These are phyloP conservation scores for Fusarium acutatum DNA, from an alignment of 2,329 filamentous ascomycete genomes.

Conservation along the genomic window DNA sequence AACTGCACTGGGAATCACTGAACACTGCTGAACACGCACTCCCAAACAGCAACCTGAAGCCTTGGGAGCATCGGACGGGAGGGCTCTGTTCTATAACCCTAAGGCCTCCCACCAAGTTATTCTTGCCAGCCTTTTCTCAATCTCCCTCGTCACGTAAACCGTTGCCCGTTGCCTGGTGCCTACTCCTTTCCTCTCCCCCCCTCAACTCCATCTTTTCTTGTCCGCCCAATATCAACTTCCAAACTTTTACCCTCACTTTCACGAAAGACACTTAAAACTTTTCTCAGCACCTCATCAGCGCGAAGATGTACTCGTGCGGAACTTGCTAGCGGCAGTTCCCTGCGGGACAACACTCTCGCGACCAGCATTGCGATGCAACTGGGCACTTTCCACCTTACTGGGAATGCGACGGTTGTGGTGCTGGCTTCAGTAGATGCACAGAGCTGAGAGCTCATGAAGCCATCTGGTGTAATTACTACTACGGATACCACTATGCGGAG, in stretches of 20 bases:
- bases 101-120: neutral
- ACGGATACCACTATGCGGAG: no score
- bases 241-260: neutral
- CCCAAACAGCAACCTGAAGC: neutral
- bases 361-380: constrained; percentile 39
- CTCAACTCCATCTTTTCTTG: neutral
- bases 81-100: no score
- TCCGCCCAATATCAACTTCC: neutral
- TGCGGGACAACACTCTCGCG: constrained; percentile 27
- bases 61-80: neutral
- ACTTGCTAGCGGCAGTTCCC: constrained; percentile 39
- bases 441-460: neutral
- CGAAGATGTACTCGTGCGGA: constrained; percentile 35
- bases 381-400: constrained; percentile 32
- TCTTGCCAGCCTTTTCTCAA: neutral
- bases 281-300: fast-evolving
- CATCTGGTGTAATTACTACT: neutral
- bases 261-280: neutral
- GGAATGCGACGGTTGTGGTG: constrained; percentile 41
- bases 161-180: no score
- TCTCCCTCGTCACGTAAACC: neutral
- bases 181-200: neutral
- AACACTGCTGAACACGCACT: neutral
- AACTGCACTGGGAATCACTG: neutral
- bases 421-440: constrained; percentile 9